These are phyloP conservation scores for Cercis canadensis DNA, from an alignment of 306 rosid genomes.

Conservation along the genomic window DNA sequence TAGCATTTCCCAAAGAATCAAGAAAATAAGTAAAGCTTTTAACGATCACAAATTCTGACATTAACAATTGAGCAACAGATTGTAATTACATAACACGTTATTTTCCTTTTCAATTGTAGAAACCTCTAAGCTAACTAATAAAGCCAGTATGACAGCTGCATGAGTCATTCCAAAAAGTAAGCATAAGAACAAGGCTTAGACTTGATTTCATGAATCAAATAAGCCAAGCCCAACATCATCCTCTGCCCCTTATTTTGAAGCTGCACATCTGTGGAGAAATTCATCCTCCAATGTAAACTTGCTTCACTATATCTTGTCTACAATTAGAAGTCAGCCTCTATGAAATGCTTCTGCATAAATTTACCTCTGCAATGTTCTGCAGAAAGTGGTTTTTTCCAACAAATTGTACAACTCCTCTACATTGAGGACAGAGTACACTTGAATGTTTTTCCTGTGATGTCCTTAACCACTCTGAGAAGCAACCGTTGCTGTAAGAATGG, in stretches of 20 bases:
- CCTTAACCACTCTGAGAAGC: slow-evolving; percentile 95
- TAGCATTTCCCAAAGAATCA: no score
- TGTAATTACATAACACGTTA: neutral
- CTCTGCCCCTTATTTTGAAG: neutral
- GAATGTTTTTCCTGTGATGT: slow-evolving; percentile 74
- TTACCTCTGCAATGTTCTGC: slow-evolving; percentile 66
- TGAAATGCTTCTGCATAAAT: slow-evolving; percentile 35
- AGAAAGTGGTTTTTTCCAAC: slow-evolving; percentile 92
- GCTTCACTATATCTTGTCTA: slow-evolving; percentile 24
- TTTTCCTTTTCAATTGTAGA: neutral
- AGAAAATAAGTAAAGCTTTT: slow-evolving; percentile 8
- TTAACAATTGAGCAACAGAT: slow-evolving; percentile 2
- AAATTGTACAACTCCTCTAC: slow-evolving; percentile 85
- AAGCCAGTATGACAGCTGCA: slow-evolving; percentile 1
- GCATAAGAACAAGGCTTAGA: slow-evolving; percentile 10
- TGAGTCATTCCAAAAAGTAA: slow-evolving; percentile 6
- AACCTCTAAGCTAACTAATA: slow-evolving; percentile 10
- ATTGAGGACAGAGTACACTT: slow-evolving; percentile 87
- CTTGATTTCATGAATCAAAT: slow-evolving; percentile 8
- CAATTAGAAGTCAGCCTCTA: neutral
- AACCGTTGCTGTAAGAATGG: slow-evolving; percentile 73
- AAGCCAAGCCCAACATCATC: slow-evolving; percentile 22
- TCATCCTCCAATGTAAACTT: neutral
- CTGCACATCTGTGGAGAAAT: slow-evolving; percentile 5
- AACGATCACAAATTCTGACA: slow-evolving; percentile 4